Evolutionary conservation across 2,329 filamentous ascomycete species (phyloP).

Genomic region (Blastomyces silverae): DNA sequence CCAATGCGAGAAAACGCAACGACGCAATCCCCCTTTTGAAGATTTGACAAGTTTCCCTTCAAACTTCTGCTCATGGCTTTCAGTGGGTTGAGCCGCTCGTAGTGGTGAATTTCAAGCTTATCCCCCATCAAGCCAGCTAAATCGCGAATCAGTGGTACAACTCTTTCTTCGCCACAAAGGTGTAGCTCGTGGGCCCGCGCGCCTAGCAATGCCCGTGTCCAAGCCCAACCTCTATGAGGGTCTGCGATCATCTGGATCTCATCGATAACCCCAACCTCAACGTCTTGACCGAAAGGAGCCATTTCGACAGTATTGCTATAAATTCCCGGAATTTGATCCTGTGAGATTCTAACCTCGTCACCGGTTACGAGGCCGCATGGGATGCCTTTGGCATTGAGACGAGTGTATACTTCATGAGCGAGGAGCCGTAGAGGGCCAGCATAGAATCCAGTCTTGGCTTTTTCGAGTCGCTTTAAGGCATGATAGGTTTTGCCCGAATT

Average conservation of each 20-base stretch:
- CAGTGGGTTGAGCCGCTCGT: conserved; percentile 75
- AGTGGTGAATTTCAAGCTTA: conserved; percentile 70
- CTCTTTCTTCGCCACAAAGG: conserved; percentile 82
- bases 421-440: conserved; percentile 82
- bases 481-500: conserved; percentile 98
- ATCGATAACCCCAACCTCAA: conserved; percentile 92
- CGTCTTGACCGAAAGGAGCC: conserved; percentile 52
- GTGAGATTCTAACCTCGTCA: conserved; percentile 71
- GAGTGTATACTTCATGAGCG: conserved; percentile 90
- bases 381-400: conserved; percentile 70
- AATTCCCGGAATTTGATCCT: conserved; percentile 52
- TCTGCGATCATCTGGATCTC: conserved; percentile 97
- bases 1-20: conserved; percentile 77
- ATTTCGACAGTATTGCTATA: conserved; percentile 94
- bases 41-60: conserved; percentile 54
- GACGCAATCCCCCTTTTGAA: conserved; percentile 84
- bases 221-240: conserved; percentile 75
- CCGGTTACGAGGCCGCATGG: conserved; percentile 78
- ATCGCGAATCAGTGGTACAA: conserved; percentile 68
- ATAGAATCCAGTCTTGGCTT: conserved; percentile 71
- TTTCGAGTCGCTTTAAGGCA: conserved; percentile 76
- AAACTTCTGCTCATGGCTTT: conserved; percentile 59
- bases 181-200: conserved; percentile 84
- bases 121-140: conserved; percentile 76
- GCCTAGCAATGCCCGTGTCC: conserved; percentile 85